Evolutionary conservation across 75 land plant genomes (phyloP).

Genomic region (Adiantum capillusveneris): DNA sequence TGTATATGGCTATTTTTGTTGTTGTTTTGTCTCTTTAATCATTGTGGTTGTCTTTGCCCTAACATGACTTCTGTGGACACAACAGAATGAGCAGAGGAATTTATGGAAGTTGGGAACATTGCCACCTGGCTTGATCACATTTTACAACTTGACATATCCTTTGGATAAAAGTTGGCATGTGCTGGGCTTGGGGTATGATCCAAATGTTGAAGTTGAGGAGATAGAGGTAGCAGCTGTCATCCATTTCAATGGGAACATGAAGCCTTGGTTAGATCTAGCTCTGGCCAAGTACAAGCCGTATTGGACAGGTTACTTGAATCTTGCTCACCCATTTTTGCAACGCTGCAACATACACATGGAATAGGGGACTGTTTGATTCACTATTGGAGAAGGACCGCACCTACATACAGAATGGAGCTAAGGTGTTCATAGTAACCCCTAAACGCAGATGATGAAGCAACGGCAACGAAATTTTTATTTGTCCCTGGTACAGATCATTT

Average conservation of each 20-base stretch:
- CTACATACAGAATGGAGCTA: too few species aligned
- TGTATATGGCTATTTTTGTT: slow-evolving; percentile 15
- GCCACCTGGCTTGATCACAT: slow-evolving; percentile 51
- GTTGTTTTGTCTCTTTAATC: slow-evolving; percentile 1
- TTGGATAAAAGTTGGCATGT: slow-evolving; percentile 45
- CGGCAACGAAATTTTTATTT: too few species aligned
- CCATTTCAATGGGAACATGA: slow-evolving; percentile 55
- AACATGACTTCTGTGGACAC: background rate
- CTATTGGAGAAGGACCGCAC: too few species aligned
- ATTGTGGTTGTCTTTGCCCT: background rate
- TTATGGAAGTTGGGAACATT: slow-evolving; percentile 48
- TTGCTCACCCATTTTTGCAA: slow-evolving; percentile 40
- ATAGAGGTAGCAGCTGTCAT: slow-evolving; percentile 44
- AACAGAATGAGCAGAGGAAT: slow-evolving; percentile 34
- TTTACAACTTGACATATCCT: slow-evolving; percentile 46
- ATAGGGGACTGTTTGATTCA: too few species aligned
- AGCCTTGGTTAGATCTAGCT: slow-evolving; percentile 61
- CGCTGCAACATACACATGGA: slow-evolving; percentile 55
- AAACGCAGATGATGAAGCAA: too few species aligned
- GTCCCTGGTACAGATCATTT: too few species aligned
- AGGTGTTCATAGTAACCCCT: too few species aligned
- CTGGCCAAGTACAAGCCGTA: slow-evolving; percentile 39
- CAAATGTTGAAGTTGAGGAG: slow-evolving; percentile 10
- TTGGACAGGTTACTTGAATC: slow-evolving; percentile 40
- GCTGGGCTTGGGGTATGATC: slow-evolving; percentile 46